Evolutionary conservation across 768 basidiomycete genomes (phyloP), one percentile per base, ranked within the genome.

Genomic region (Lanmaoa rubissima): DNA sequence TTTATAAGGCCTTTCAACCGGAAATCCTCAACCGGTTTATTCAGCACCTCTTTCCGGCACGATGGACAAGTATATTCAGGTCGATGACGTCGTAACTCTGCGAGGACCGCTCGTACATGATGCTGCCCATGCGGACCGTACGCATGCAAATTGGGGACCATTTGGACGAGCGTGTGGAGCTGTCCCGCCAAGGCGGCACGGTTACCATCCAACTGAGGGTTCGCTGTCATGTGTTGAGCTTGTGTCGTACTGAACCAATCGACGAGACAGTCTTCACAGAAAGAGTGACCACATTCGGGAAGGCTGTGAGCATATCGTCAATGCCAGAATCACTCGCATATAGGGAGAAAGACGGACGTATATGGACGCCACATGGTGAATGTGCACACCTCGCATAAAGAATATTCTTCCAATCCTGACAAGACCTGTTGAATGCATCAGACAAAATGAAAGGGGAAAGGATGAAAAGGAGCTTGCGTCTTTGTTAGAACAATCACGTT

Each of bases 21-120:
- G 66, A 82, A 90, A 44, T 80, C 79, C 62, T 89, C 85, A 0
- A 79, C 75, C 0, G 88, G 88, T 21, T 75, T 77, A 13, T 64
- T 74, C 32, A 71, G 66, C 12, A 86, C 79, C 13, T 67, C 61
- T 45, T 77, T 73, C 50, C 88, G 77, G 62, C 88, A 91, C 5
- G 80, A 82, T 4, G 88, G 88, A 53, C 88, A 91, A 2, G 82
- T 82, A 61, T 86, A 89, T 32, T 77, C 66, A 0, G 85, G 86
- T 36, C 75, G 58, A 60, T 68, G 58, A 60, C 44, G 74, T 65
- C 59, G 62, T 64, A 63, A 16, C 55, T 63, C 50, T 36, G 54
- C 45, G 39, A 69, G 61, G 19, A 71, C 8, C 1, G 62, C 59
- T 14, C 51, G 60, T 2, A 69, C 19, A 42, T 68, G 64, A 14